A percentile compares a stretch with the other conserved stretches of the same genome.
Evolutionary conservation across 2,329 filamentous ascomycete genomes (phyloP).

Genomic region (Trichoderma sp.): DNA sequence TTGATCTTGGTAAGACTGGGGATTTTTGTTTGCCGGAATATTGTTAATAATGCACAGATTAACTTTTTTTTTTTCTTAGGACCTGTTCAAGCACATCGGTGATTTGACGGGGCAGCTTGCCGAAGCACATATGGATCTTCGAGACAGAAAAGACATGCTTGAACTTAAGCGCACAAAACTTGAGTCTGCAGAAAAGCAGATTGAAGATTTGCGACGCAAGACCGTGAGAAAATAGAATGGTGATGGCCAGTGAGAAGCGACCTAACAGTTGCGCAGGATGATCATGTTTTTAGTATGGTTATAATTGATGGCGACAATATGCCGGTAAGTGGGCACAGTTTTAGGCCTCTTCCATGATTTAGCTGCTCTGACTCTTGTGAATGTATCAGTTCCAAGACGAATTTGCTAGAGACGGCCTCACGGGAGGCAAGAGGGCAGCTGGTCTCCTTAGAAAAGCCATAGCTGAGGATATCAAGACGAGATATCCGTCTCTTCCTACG

Average conservation of each 20-base stretch:
- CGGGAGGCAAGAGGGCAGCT: slow-evolving; percentile 40
- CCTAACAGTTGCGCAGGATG: slow-evolving; percentile 29
- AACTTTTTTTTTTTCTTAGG: slow-evolving; percentile 5
- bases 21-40: not conserved
- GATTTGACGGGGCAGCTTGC: slow-evolving; percentile 19
- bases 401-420: slow-evolving; percentile 38
- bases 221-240: not conserved
- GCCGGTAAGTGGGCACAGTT: slow-evolving; percentile 37
- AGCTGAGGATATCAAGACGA: slow-evolving; percentile 28
- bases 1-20: slow-evolving; percentile 17
- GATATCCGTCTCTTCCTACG: slow-evolving; percentile 16
- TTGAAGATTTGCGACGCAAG: slow-evolving; percentile 25
- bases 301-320: slow-evolving; percentile 47
- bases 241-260: not conserved
- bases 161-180: slow-evolving; percentile 26
- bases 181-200: slow-evolving; percentile 21
- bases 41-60: not conserved
- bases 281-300: slow-evolving; percentile 40
- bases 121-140: slow-evolving; percentile 28
- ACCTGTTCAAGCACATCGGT: slow-evolving; percentile 22
- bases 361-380: not conserved
- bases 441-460: slow-evolving; percentile 36
- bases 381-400: slow-evolving; percentile 41
- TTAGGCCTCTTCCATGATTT: too few species aligned
- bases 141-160: slow-evolving; percentile 29